phyloP scores from a whole-genome alignment of 768 basidiomycete species.

The Leucocoprinus sp. region DNA sequence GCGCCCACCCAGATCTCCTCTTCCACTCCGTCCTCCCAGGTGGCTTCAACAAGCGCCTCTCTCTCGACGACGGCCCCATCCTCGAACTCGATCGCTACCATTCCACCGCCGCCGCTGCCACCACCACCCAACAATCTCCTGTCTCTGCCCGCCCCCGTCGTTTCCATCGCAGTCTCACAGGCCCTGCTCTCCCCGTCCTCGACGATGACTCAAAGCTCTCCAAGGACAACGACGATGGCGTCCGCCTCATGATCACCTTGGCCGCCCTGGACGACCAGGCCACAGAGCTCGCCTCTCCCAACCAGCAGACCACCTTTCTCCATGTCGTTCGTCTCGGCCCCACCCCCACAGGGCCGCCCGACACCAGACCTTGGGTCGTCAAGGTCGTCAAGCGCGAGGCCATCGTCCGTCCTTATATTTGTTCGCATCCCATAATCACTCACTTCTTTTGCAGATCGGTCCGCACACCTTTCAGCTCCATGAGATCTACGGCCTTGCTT shows the following conservation, averaged over 20 bases:
- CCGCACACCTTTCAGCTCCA: constrained; percentile 91
- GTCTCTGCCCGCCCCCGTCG: no score
- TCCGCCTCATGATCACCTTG: constrained; percentile 71
- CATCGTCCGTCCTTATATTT: constrained; percentile 31
- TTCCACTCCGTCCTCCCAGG: constrained; percentile 67
- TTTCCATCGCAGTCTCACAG: constrained; percentile 52
- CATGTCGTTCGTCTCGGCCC: constrained; percentile 69
- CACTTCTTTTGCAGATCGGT: constrained; percentile 55
- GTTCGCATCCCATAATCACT: constrained; percentile 4
- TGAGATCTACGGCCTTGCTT: constrained; percentile 88
- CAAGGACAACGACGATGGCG: constrained; percentile 53
- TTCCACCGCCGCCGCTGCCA: constrained; percentile 21
- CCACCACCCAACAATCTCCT: constrained; percentile 1
- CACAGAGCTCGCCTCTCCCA: constrained; percentile 54
- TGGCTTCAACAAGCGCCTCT: constrained; percentile 72
- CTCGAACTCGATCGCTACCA: constrained; percentile 79
- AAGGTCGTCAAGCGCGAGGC: constrained; percentile 92
- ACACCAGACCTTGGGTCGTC: constrained; percentile 80
- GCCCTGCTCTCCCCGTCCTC: constrained; percentile 72
- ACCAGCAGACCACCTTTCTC: constrained; percentile 86
- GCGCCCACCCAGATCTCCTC: constrained; percentile 38
- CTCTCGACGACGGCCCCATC: constrained; percentile 68
- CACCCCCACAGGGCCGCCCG: constrained; percentile 23
- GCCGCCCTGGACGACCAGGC: constrained; percentile 77
- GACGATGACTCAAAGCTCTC: constrained; percentile 54